These are phyloP conservation scores for Elsinoe fawcettii DNA, from an alignment of 2,329 filamentous ascomycete species.

Conservation along the genomic window DNA sequence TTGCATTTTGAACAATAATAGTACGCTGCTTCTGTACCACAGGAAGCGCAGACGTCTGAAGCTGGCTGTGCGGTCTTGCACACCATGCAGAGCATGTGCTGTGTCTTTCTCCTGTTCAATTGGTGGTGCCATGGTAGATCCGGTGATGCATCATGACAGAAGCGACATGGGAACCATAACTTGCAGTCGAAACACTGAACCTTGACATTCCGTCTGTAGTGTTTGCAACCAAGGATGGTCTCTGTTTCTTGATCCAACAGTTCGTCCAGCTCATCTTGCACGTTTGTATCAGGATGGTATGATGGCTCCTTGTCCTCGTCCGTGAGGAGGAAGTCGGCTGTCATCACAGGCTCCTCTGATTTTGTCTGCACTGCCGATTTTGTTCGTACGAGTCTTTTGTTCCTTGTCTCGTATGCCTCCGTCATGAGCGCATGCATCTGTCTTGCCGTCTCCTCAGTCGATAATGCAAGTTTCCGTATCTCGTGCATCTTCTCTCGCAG, in stretches of 20 bases:
- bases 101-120: conserved; percentile 73
- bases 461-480: conserved; percentile 37
- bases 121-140: conserved; percentile 34
- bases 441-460: conserved; percentile 43
- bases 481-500: conserved; percentile 42
- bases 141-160: conserved; percentile 91
- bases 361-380: background rate
- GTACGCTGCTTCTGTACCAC: conserved; percentile 68
- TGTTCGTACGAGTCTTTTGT: background rate
- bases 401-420: conserved; percentile 34
- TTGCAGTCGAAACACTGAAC: conserved; percentile 85
- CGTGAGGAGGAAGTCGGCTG: conserved; percentile 26
- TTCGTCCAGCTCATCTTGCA: conserved; percentile 30
- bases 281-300: conserved; percentile 27
- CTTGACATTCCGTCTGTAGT: conserved; percentile 95
- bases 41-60: conserved; percentile 67
- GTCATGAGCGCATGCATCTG: conserved; percentile 45
- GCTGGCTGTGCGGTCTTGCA: conserved; percentile 80
- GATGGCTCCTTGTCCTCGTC: conserved; percentile 28
- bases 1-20: conserved; percentile 96
- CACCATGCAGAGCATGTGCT: conserved; percentile 96
- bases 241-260: conserved; percentile 38
- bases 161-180: conserved; percentile 88
- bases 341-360: background rate
- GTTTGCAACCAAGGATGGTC: conserved; percentile 65